phyloP scores from a whole-genome alignment of 176 grass and related monocot genomes.

The Cymbopogon citratus region DNA sequence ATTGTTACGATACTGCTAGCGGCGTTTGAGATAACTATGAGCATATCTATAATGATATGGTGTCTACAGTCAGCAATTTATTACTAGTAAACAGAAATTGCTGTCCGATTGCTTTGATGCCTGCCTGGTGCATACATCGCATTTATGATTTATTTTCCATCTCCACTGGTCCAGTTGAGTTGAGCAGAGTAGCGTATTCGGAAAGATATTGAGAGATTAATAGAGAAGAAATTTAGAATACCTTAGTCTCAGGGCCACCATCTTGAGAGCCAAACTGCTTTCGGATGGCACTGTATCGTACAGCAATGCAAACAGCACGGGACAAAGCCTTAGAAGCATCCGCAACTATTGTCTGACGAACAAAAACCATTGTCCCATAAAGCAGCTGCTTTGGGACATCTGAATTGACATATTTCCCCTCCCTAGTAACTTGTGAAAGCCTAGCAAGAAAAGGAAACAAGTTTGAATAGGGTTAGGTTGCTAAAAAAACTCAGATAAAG shows the following conservation, averaged over 20 bases:
- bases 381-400: conserved; percentile 90
- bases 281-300: conserved; percentile 81
- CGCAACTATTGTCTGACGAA: conserved; percentile 82
- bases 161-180: neutral
- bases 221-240: conserved; percentile 22
- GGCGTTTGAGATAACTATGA: neutral
- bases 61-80: neutral
- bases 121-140: neutral
- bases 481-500: neutral
- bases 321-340: conserved; percentile 95
- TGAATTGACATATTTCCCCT: conserved; percentile 86
- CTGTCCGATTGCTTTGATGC: neutral
- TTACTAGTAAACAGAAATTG: neutral
- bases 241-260: conserved; percentile 78
- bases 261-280: conserved; percentile 87
- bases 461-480: conserved; percentile 13
- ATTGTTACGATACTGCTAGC: neutral
- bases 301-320: conserved; percentile 86
- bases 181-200: neutral
- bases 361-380: conserved; percentile 96
- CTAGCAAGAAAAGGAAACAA: conserved; percentile 32
- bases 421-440: conserved; percentile 93
- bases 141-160: neutral
- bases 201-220: neutral
- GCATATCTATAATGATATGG: neutral